Conservation (phyloP, 2,329 filamentous ascomycete genomes). For the Domatiomyces globalis region DNA sequence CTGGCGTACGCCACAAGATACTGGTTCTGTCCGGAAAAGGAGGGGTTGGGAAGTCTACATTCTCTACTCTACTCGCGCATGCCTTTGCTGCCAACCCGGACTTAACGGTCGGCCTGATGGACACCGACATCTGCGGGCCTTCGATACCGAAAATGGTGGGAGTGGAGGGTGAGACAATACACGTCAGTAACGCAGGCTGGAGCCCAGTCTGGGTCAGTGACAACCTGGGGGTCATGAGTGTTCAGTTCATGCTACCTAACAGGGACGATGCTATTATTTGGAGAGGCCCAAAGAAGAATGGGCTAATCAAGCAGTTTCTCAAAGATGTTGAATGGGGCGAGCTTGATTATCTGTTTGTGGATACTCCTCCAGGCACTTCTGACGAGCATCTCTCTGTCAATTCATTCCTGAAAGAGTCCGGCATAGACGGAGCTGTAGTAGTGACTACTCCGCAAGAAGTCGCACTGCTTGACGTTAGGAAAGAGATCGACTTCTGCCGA, state of each 20-base stretch:
- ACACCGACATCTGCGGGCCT: slow-evolving; percentile 93
- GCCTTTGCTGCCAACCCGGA: slow-evolving; percentile 72
- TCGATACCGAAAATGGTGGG: slow-evolving; percentile 99
- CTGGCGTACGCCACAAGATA: slow-evolving; percentile 77
- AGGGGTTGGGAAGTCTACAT: slow-evolving; percentile 91
- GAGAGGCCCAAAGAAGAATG: slow-evolving; percentile 97
- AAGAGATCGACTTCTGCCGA: slow-evolving; percentile 93
- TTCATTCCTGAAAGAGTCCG: slow-evolving; percentile 74
- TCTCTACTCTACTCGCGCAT: slow-evolving; percentile 74
- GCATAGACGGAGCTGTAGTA: slow-evolving; percentile 83
- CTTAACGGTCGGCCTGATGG: slow-evolving; percentile 82
- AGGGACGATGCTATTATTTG: slow-evolving; percentile 93
- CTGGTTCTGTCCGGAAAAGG: slow-evolving; percentile 89
- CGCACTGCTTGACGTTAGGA: slow-evolving; percentile 76
- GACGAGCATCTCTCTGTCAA: slow-evolving; percentile 95
- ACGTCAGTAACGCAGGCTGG: slow-evolving; percentile 79
- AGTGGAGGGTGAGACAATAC: slow-evolving; percentile 69
- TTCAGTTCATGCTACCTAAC: slow-evolving; percentile 95
- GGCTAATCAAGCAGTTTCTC: slow-evolving; percentile 91
- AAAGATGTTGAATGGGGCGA: slow-evolving; percentile 98
- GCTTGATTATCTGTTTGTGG: slow-evolving; percentile 80
- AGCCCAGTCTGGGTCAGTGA: slow-evolving; percentile 91
- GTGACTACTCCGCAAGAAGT: slow-evolving; percentile 95
- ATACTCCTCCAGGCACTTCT: slow-evolving; percentile 87
- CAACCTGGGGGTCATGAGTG: slow-evolving; percentile 89